Evolutionary conservation across 352 stramenopile genomes (phyloP).

Genomic region (Saprolegnia diclina): DNA sequence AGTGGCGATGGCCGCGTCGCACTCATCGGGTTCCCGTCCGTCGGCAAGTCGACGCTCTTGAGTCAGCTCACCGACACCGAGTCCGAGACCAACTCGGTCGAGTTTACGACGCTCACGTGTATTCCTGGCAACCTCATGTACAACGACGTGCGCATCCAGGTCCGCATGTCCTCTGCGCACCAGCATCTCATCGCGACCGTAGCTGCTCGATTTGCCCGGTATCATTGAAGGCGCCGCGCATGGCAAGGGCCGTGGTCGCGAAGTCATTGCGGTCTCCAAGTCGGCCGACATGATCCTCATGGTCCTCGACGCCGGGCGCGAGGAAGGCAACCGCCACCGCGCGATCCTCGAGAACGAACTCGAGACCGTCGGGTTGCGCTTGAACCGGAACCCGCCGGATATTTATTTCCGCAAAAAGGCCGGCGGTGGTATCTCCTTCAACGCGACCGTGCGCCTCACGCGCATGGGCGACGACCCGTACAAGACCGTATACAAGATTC

Average conservation of each 20-base stretch:
- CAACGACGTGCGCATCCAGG: slow-evolving; percentile 95
- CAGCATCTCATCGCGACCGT: neutral
- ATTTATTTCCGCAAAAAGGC: slow-evolving; percentile 96
- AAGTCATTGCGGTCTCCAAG: slow-evolving; percentile 98
- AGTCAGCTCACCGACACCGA: slow-evolving; percentile 95
- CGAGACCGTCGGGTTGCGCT: slow-evolving; percentile 95
- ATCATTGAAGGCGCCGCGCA: slow-evolving; percentile 99
- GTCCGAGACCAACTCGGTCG: slow-evolving; percentile 94
- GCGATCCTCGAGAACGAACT: slow-evolving; percentile 98
- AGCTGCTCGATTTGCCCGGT: slow-evolving; percentile 98
- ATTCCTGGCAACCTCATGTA: slow-evolving; percentile 96
- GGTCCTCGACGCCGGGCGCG: slow-evolving; percentile 97
- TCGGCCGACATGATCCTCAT: slow-evolving; percentile 99
- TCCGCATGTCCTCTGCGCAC: slow-evolving; percentile 26
- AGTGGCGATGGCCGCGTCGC: slow-evolving; percentile 96
- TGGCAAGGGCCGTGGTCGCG: slow-evolving; percentile 94
- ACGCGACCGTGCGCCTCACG: slow-evolving; percentile 92
- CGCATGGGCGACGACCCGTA: slow-evolving; percentile 86
- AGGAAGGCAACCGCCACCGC: slow-evolving; percentile 94
- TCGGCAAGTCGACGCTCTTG: slow-evolving; percentile 84
- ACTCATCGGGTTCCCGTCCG: slow-evolving; percentile 92
- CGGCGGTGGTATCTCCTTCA: slow-evolving; percentile 93
- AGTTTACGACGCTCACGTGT: slow-evolving; percentile 98
- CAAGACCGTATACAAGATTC: slow-evolving; percentile 87
- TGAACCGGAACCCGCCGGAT: slow-evolving; percentile 96